Conservation (phyloP, 768 basidiomycete genomes). For the Amylocystis lapponica region DNA sequence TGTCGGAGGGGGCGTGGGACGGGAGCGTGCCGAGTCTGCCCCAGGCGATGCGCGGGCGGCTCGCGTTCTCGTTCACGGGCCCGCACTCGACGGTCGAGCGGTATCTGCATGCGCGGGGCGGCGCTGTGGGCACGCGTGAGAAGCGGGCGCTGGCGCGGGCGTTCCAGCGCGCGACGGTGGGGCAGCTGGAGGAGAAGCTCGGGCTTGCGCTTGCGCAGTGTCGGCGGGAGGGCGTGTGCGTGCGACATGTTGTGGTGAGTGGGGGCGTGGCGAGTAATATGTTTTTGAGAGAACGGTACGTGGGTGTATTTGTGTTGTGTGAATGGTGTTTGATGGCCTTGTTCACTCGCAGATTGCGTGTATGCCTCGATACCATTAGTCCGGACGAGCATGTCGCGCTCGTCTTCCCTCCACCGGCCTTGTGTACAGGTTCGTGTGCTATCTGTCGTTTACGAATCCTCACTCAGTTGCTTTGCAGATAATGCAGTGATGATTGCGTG, state of each 20-base stretch:
- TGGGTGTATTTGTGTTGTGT: conserved; percentile 10
- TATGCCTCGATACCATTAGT: conserved; percentile 22
- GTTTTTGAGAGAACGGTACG: conserved; percentile 60
- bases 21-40: conserved; percentile 32
- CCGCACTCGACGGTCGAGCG: conserved; percentile 69
- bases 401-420: conserved; percentile 66
- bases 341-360: conserved; percentile 25
- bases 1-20: not conserved
- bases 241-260: conserved; percentile 70
- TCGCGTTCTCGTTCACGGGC: conserved; percentile 76
- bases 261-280: conserved; percentile 92
- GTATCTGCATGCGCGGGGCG: conserved; percentile 39
- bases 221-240: conserved; percentile 31
- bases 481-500: conserved; percentile 97
- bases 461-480: conserved; percentile 39
- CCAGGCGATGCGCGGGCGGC: conserved; percentile 39
- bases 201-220: conserved; percentile 45
- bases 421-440: conserved; percentile 77
- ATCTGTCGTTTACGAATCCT: not conserved
- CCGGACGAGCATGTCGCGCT: conserved; percentile 35
- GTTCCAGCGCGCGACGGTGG: conserved; percentile 69
- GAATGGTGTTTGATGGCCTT: conserved; percentile 12
- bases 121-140: conserved; percentile 33
- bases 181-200: conserved; percentile 74
- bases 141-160: conserved; percentile 52